Evolutionary conservation across 2,329 filamentous ascomycete species (phyloP).

Genomic region (Fusarium luffae): DNA sequence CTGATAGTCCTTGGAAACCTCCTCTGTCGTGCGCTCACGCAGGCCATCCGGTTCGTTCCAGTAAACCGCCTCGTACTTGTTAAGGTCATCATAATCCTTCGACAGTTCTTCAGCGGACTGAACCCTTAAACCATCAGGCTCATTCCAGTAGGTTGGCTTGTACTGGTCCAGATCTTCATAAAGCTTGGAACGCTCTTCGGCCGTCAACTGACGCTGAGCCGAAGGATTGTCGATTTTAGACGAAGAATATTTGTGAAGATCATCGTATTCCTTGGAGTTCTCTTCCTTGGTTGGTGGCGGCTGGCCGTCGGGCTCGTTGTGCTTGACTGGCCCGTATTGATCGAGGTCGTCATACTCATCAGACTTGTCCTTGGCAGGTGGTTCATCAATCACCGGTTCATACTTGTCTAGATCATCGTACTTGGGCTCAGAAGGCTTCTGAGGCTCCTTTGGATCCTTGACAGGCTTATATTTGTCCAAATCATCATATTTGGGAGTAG

Average conservation of each 20-base stretch:
- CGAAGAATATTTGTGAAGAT: constrained; percentile 51
- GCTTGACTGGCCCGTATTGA: constrained; percentile 52
- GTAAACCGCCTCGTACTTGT: constrained; percentile 47
- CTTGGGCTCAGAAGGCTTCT: constrained; percentile 32
- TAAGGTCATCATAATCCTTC: constrained; percentile 52
- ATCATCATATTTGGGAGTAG: constrained; percentile 49
- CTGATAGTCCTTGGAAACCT: constrained; percentile 53
- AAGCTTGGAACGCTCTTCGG: constrained; percentile 51
- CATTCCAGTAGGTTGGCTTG: constrained; percentile 48
- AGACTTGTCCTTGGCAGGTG: constrained; percentile 40
- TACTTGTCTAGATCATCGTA: constrained; percentile 53
- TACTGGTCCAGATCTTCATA: constrained; percentile 57
- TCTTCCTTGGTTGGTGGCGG: constrained; percentile 41
- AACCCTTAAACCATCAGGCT: constrained; percentile 48
- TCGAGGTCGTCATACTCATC: constrained; percentile 52
- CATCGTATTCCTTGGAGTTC: constrained; percentile 51
- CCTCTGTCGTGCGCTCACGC: constrained; percentile 46
- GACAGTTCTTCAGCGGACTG: constrained; percentile 50
- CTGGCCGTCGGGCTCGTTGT: constrained; percentile 46
- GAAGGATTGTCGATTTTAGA: constrained; percentile 46
- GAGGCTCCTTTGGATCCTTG: constrained; percentile 39
- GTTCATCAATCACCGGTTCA: constrained; percentile 48
- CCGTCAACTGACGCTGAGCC: constrained; percentile 41
- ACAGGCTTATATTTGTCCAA: constrained; percentile 52
- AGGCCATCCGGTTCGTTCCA: constrained; percentile 50